Conservation (phyloP, 73 alveolate genomes). For the Durusdinium trenchii region DNA sequence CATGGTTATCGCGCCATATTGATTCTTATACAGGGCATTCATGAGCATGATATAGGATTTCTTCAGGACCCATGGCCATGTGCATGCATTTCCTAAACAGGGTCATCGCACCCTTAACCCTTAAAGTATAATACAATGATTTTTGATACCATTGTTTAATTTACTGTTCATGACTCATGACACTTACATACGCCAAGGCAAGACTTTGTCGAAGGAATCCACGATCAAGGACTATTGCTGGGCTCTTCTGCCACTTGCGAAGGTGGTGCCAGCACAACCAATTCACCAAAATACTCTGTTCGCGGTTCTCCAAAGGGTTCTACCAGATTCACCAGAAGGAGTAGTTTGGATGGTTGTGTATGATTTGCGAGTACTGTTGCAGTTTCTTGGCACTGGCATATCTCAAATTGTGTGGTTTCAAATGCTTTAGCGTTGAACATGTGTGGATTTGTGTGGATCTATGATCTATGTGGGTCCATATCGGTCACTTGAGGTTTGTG, state of each 20-base stretch:
- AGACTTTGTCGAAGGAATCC: not conserved
- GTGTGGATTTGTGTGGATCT: not conserved
- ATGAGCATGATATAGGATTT: too few species aligned
- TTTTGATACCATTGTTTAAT: too few species aligned
- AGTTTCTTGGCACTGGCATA: not conserved
- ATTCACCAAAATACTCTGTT: slow-evolving; percentile 38
- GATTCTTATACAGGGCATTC: too few species aligned
- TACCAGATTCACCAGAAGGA: not conserved
- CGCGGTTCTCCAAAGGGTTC: not conserved
- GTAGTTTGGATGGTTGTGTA: slow-evolving; percentile 21
- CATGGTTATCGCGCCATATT: too few species aligned
- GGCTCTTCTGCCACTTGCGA: slow-evolving; percentile 11
- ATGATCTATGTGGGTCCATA: not conserved
- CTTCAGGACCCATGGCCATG: not conserved
- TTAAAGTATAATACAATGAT: too few species aligned
- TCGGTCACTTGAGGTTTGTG: not conserved
- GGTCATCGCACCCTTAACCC: too few species aligned
- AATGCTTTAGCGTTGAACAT: too few species aligned
- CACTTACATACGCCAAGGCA: not conserved
- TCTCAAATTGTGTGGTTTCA: not conserved
- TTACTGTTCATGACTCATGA: too few species aligned
- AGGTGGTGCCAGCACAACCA: not conserved
- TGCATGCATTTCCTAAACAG: not conserved
- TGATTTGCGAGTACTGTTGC: not conserved
- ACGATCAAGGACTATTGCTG: not conserved